These are phyloP conservation scores for Cicer cuneatum DNA, from an alignment of 306 rosid species.

Conservation along the genomic window DNA sequence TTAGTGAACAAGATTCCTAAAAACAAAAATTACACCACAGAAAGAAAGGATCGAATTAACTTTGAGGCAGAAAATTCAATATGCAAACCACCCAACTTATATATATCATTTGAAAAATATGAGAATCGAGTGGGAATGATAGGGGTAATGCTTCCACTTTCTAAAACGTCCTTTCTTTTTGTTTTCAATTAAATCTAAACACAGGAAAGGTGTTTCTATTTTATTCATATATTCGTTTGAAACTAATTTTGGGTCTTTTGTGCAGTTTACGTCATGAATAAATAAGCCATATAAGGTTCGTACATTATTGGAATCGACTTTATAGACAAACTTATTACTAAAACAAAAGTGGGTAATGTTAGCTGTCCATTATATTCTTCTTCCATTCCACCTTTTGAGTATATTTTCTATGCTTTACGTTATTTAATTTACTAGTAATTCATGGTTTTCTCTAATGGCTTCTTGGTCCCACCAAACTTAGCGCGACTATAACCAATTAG, in stretches of 20 bases:
- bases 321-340: slow-evolving; percentile 30
- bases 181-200: neutral
- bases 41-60: slow-evolving; percentile 4
- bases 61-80: slow-evolving; percentile 30
- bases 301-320: slow-evolving; percentile 46
- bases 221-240: neutral
- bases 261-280: slow-evolving; percentile 25
- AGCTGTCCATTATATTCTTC: slow-evolving; percentile 44
- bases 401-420: slow-evolving; percentile 27
- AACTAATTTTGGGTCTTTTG: slow-evolving; percentile 33
- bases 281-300: neutral
- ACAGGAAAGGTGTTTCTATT: slow-evolving; percentile 24
- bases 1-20: slow-evolving; percentile 38
- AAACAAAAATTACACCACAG: slow-evolving; percentile 1
- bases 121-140: slow-evolving; percentile 25
- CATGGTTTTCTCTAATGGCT: slow-evolving; percentile 41
- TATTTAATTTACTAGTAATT: slow-evolving; percentile 16
- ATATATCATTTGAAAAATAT: slow-evolving; percentile 16
- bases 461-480: slow-evolving; percentile 42
- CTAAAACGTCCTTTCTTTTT: neutral
- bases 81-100: slow-evolving; percentile 44
- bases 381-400: neutral
- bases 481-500: slow-evolving; percentile 20
- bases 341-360: slow-evolving; percentile 41
- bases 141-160: slow-evolving; percentile 44